Conservation (phyloP, 2,329 filamentous ascomycete species). For the Madurella fahalii region DNA sequence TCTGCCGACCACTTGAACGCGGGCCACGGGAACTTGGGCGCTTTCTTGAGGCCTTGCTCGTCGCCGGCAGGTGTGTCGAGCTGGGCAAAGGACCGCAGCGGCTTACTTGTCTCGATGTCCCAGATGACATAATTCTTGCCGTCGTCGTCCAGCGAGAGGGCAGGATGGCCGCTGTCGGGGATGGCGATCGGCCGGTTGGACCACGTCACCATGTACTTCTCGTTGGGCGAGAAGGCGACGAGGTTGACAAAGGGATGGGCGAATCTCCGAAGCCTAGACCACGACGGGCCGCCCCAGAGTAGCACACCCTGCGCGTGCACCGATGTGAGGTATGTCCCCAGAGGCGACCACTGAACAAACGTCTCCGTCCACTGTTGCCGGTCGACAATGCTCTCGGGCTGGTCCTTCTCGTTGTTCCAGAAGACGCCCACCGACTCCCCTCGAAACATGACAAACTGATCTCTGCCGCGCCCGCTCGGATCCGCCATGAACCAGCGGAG, state of each 20-base stretch:
- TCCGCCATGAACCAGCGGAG: slow-evolving; percentile 91
- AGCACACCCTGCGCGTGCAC: slow-evolving; percentile 96
- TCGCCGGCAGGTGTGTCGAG: slow-evolving; percentile 67
- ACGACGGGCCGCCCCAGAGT: slow-evolving; percentile 88
- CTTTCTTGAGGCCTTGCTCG: slow-evolving; percentile 62
- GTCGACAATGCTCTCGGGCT: slow-evolving; percentile 83
- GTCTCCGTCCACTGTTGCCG: slow-evolving; percentile 96
- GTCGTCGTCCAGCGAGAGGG: slow-evolving; percentile 87
- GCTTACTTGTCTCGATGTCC: slow-evolving; percentile 87
- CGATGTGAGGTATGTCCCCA: slow-evolving; percentile 89
- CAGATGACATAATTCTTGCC: slow-evolving; percentile 99
- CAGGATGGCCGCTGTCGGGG: slow-evolving; percentile 78
- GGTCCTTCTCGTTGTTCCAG: slow-evolving; percentile 97
- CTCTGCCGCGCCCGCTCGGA: slow-evolving; percentile 70
- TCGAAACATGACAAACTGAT: slow-evolving; percentile 94
- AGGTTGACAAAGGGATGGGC: slow-evolving; percentile 94
- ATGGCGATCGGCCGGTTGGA: slow-evolving; percentile 90
- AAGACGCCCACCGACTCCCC: slow-evolving; percentile 89
- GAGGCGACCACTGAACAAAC: slow-evolving; percentile 96
- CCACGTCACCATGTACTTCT: slow-evolving; percentile 95
- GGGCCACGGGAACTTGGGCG: slow-evolving; percentile 92
- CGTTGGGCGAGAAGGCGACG: slow-evolving; percentile 88
- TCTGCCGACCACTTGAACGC: slow-evolving; percentile 99
- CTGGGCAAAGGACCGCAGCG: slow-evolving; percentile 88
- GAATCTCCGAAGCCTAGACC: slow-evolving; percentile 88